Evolutionary conservation across 176 grass and related monocot genomes (phyloP).

Genomic region (Panicum miliaceum): DNA sequence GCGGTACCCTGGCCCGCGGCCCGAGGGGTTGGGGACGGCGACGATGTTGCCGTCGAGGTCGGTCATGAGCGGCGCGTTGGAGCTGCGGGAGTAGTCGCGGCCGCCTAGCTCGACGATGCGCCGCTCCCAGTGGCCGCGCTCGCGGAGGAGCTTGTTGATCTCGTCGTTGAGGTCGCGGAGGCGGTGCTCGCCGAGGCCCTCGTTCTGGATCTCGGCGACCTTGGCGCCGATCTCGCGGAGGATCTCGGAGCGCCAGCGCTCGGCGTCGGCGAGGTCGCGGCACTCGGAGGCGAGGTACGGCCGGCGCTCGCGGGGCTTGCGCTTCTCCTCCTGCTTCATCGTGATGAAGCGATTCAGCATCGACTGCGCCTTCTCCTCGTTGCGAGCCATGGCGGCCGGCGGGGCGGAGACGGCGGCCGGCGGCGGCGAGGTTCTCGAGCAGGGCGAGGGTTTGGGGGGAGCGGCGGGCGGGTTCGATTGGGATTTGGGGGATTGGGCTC

Average conservation of each 20-base stretch:
- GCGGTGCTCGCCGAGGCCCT: slow-evolving; percentile 95
- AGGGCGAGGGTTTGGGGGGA: slow-evolving; percentile 41
- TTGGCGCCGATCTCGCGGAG: slow-evolving; percentile 96
- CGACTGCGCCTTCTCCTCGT: slow-evolving; percentile 97
- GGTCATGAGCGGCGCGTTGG: slow-evolving; percentile 79
- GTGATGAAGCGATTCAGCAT: slow-evolving; percentile 97
- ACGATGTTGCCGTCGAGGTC: slow-evolving; percentile 97
- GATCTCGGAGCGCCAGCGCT: slow-evolving; percentile 92
- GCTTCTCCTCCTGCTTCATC: slow-evolving; percentile 99
- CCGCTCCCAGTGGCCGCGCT: slow-evolving; percentile 95
- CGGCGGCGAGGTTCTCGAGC: slow-evolving; percentile 36
- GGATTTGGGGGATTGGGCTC: slow-evolving; percentile 4
- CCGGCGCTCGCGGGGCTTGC: slow-evolving; percentile 91
- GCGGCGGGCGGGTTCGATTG: background rate
- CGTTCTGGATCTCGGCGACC: slow-evolving; percentile 97
- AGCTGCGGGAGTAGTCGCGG: slow-evolving; percentile 71
- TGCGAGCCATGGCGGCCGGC: slow-evolving; percentile 73
- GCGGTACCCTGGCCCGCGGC: slow-evolving; percentile 87
- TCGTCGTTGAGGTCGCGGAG: slow-evolving; percentile 99
- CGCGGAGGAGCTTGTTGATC: slow-evolving; percentile 98
- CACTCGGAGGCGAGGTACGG: slow-evolving; percentile 96
- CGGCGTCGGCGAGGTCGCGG: slow-evolving; percentile 91
- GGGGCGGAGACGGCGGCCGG: background rate
- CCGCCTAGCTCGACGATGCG: slow-evolving; percentile 91
- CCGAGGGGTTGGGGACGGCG: slow-evolving; percentile 84